phyloP scores from a whole-genome alignment of 345 rosid species.

The Ceriops decandra region DNA sequence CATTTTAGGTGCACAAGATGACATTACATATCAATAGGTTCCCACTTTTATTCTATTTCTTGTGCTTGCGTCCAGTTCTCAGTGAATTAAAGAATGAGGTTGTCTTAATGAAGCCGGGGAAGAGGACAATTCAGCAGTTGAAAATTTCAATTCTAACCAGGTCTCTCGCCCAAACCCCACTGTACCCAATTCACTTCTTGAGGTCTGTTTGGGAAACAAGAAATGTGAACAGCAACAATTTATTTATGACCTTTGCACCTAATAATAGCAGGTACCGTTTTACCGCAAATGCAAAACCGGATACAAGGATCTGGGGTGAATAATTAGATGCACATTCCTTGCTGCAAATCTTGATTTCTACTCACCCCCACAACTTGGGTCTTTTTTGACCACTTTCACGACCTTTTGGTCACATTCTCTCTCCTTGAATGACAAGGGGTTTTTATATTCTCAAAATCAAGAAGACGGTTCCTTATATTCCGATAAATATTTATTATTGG shows the following conservation, averaged over 20 bases:
- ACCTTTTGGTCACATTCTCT: background rate
- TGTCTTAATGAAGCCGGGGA: slow-evolving; percentile 4
- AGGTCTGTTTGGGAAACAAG: slow-evolving; percentile 14
- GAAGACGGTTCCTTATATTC: slow-evolving; percentile 2
- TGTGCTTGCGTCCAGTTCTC: slow-evolving; percentile 13
- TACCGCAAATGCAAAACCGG: background rate
- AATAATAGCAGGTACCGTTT: slow-evolving; percentile 12
- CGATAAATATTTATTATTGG: background rate
- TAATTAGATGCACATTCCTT: background rate
- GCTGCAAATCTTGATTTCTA: background rate
- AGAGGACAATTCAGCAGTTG: slow-evolving; percentile 20
- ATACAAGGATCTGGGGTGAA: background rate
- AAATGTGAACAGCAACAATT: slow-evolving; percentile 13
- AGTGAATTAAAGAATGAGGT: slow-evolving; percentile 7
- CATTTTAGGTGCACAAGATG: slow-evolving; percentile 21
- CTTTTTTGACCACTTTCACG: slow-evolving; percentile 2
- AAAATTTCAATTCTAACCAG: slow-evolving; percentile 18
- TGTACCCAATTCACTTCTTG: background rate
- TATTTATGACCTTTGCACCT: slow-evolving; percentile 17
- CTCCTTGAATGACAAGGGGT: background rate
- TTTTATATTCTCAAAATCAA: background rate
- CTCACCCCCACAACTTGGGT: background rate
- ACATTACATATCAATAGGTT: slow-evolving; percentile 8
- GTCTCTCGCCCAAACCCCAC: slow-evolving; percentile 2
- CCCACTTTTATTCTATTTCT: slow-evolving; percentile 21